Evolutionary conservation across 2,329 filamentous ascomycete species (phyloP).

Genomic region (Pseudogymnoascus sp.): DNA sequence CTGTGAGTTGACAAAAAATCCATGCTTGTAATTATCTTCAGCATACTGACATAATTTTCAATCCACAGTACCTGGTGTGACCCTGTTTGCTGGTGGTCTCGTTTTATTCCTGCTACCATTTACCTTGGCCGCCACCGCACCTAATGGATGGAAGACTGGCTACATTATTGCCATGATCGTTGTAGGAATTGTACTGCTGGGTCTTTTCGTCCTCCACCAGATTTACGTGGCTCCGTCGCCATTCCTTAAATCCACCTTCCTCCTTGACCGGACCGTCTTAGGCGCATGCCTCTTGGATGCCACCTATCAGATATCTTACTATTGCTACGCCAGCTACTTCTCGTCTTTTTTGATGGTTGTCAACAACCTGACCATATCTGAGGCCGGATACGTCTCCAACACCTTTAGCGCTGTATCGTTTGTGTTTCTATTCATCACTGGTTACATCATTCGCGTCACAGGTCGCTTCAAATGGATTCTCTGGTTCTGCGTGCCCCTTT

Average conservation of each 20-base stretch:
- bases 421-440: conserved; percentile 40
- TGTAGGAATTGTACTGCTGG: conserved; percentile 35
- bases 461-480: conserved; percentile 45
- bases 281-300: conserved; percentile 23
- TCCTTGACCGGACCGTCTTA: conserved; percentile 25
- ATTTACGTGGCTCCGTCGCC: conserved; percentile 35
- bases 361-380: conserved; percentile 21
- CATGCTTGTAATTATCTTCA: conserved; percentile 17
- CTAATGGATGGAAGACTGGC: conserved; percentile 36
- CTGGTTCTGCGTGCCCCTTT: conserved; percentile 42
- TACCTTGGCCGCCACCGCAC: conserved; percentile 39
- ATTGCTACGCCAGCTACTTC: conserved; percentile 11
- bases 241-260: conserved; percentile 38
- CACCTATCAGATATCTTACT: conserved; percentile 10
- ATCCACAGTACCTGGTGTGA: conserved; percentile 34
- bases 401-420: conserved; percentile 39
- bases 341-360: conserved; percentile 21
- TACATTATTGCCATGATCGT: conserved; percentile 42
- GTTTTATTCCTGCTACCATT: conserved; percentile 50
- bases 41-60: background rate
- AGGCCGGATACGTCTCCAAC: conserved; percentile 26
- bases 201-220: conserved; percentile 39
- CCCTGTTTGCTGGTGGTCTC: conserved; percentile 42
- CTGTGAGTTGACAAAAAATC: conserved; percentile 26
- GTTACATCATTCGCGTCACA: conserved; percentile 39